A percentile compares a stretch with the other conserved stretches of the same genome.
These are phyloP conservation scores for Solanum sitiens DNA, from an alignment of 257 asterid genomes.

Conservation along the genomic window DNA sequence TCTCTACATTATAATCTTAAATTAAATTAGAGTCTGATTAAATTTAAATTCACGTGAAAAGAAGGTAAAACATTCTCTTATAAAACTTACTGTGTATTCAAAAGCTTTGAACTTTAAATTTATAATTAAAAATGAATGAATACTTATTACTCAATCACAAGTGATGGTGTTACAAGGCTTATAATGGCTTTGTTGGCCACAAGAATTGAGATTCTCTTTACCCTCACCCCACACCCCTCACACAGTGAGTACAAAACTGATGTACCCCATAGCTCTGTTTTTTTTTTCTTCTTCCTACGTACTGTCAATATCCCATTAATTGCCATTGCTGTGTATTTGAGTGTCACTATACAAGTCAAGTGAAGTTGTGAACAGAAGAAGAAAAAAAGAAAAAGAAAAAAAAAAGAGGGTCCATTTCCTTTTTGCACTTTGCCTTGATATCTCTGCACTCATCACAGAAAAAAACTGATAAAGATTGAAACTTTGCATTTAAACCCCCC, in stretches of 20 bases:
- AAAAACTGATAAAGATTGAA: not conserved
- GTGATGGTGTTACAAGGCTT: not conserved
- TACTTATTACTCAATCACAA: rapidly evolving
- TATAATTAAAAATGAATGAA: too few species aligned
- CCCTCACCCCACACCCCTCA: not conserved
- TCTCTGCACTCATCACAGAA: not conserved
- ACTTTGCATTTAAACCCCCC: not conserved
- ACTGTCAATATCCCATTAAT: slow-evolving; percentile 2
- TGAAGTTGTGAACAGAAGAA: slow-evolving; percentile 10
- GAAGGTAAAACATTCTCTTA: too few species aligned
- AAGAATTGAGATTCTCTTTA: not conserved
- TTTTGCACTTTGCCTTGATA: not conserved
- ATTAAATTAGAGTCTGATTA: too few species aligned
- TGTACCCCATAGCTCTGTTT: not conserved
- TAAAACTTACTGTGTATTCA: too few species aligned
- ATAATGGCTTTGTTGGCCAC: not conserved
- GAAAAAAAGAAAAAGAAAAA: not conserved
- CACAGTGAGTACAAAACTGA: not conserved
- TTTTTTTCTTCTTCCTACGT: not conserved
- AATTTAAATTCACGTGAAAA: rapidly evolving
- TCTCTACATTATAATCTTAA: too few species aligned
- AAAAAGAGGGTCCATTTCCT: not conserved
- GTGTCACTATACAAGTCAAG: slow-evolving; percentile 12
- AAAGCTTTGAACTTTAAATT: rapidly evolving
- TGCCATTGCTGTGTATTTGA: not conserved